Evolutionary conservation across 805 yeast species (phyloP), one percentile per base, ranked within the genome.

Genomic region (Candida maltosa): DNA sequence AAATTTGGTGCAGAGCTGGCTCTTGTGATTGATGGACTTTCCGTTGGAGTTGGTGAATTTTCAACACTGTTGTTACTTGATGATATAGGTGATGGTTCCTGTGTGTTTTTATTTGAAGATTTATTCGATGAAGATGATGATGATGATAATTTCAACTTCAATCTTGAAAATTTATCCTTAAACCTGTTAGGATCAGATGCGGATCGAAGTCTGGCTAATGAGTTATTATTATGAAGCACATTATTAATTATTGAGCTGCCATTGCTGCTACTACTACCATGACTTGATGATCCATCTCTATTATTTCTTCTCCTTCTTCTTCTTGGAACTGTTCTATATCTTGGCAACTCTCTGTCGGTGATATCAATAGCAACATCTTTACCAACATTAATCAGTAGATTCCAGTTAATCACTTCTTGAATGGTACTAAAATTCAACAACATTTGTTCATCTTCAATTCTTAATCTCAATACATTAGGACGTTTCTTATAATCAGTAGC

Each of bases 401-500:
- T 74, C 97, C 96, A 91, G 26, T 75, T 76, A 34, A 91, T 76
- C 70, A 87, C 71, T 24, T 78, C 81, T 47, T 76, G 78, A 4
- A 81, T 71, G 27, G 71, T 66, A 2, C 74, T 56, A 48, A 86
- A 86, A 37, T 76, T 78, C 2, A 91, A 45, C 27, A 91, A 55
- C 42, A 87, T 72, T 56, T 91, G 97, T 56, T 86, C 88, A 26
- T 82, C 75, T 58, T 91, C 97, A 24, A 83, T 73, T 15, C 98
- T 73, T 12, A 91, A 47, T 32, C 98, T 64, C 26, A 88, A 57
- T 4, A 82, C 86, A 51, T 78, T 74, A 12, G 75, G 69, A 44
- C 73, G 75, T 55, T 87, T 87, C 38, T 72, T 74, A 58, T 87
- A 87, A 58, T 91, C 98, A 2, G 77, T 69, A 0, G 97, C 96